Evolutionary conservation across 495 filamentous ascomycete species (phyloP).

Genomic region (Echria macrotheca): DNA sequence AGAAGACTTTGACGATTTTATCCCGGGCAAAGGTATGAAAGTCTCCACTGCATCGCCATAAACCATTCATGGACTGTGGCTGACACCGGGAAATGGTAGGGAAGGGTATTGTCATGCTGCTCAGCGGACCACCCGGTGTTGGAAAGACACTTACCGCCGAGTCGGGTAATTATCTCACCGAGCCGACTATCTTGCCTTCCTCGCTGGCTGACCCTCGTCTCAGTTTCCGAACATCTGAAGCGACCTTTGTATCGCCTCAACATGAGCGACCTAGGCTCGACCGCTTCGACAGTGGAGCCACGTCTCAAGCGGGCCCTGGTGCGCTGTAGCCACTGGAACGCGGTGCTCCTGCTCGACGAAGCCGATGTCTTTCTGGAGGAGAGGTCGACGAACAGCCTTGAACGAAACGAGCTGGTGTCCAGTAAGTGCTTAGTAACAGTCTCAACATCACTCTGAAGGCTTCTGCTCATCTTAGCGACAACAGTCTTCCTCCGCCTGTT

Average conservation of each 20-base stretch:
- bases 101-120: conserved; percentile 46
- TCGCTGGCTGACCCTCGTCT: too few species aligned
- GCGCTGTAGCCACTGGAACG: conserved; percentile 40
- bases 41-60: too few species aligned
- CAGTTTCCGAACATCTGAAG: conserved; percentile 35
- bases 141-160: conserved; percentile 57
- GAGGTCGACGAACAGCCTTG: conserved; percentile 30
- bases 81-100: too few species aligned
- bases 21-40: too few species aligned
- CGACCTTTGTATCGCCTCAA: conserved; percentile 23
- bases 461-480: too few species aligned
- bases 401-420: conserved; percentile 41
- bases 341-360: conserved; percentile 44
- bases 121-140: conserved; percentile 49
- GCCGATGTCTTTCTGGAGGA: conserved; percentile 46
- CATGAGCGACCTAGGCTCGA: conserved; percentile 19
- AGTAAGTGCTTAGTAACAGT: conserved; percentile 7
- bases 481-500: conserved; percentile 48
- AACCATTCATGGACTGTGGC: too few species aligned
- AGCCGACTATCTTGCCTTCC: too few species aligned
- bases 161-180: conserved; percentile 9
- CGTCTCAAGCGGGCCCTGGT: conserved; percentile 37
- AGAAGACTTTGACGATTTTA: too few species aligned
- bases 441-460: too few species aligned
- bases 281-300: conserved; percentile 18